Evolutionary conservation across 179 eudicot species (phyloP).

Genomic region (Silene coronaria): DNA sequence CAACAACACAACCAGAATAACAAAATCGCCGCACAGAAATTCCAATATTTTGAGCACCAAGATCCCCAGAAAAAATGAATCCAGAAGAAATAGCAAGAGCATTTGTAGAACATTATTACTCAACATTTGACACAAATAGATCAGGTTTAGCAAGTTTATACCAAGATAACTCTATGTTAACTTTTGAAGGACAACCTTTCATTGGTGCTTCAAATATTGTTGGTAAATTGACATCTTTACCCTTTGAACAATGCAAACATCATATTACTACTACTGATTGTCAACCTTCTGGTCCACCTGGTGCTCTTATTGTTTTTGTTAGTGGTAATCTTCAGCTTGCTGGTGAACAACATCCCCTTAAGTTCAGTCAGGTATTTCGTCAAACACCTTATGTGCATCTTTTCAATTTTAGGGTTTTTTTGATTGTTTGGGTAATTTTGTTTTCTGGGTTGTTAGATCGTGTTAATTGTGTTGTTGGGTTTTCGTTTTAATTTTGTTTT

Average conservation of each 20-base stretch:
- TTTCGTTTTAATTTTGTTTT: neutral
- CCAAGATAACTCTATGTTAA: conserved; percentile 51
- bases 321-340: conserved; percentile 56
- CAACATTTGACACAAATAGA: conserved; percentile 60
- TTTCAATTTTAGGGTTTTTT: neutral
- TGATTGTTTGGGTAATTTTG: neutral
- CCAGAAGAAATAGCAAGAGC: conserved; percentile 28
- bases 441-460: neutral
- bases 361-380: conserved; percentile 64
- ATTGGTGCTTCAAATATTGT: conserved; percentile 45
- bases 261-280: conserved; percentile 51
- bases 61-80: neutral
- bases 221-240: conserved; percentile 41
- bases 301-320: conserved; percentile 58
- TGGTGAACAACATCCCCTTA: conserved; percentile 54
- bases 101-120: conserved; percentile 54
- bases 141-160: conserved; percentile 38
- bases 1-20: no score
- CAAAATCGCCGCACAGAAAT: neutral
- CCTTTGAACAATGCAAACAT: conserved; percentile 61
- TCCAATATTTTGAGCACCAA: neutral
- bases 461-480: neutral
- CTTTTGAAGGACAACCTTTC: conserved; percentile 57
- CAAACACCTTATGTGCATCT: conserved; percentile 14
- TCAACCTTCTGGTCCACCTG: conserved; percentile 67